Evolutionary conservation across 371 early-diverging fungal genomes (phyloP), one percentile per base, ranked within the genome.

Genomic region (Paraphysoderma sedebokerense): DNA sequence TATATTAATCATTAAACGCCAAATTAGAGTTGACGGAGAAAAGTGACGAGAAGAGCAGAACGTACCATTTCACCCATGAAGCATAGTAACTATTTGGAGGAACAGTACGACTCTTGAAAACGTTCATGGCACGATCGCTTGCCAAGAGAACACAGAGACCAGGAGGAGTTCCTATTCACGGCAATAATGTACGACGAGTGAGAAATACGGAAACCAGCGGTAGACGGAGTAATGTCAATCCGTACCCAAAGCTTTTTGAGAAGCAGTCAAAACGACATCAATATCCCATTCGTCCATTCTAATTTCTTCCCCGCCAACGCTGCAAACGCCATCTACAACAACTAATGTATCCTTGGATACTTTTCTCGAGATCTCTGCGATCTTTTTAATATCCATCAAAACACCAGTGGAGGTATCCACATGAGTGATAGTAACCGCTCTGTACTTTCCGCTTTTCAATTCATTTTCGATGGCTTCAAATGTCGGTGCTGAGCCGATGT

Each of bases 331-430:
- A 61, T 93, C 97, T 29, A 96, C 79, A 17, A 85, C 76, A 33
- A 96, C 85, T 44, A 96, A 68, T 23, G 93, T 88, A 19, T 76
- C 68, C 15, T 93, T 92, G 3, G 87, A 88, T 26, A 70, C 64
- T 40, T 75, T 63, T 49, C 73, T 67, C 35, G 92, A 82, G 29
- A 83, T 56, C 48, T 70, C 68, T 34, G 85, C 74, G 50, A 92
- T 72, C 33, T 67, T 67, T 67, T 84, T 66, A 53, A 91, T 74
- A 57, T 90, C 85, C 40, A 71, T 66, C 50, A 89, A 66, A 30
- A 92, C 93, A 51, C 92, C 91, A 31, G 93, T 84, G 30, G 92
- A 92, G 15, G 97, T 96, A 60, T 96, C 97, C 32, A 93, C 92
- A 54, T 96, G 97, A 39, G 92, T 87, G 56, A 92, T 71, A 39